Base-by-base conservation (phyloP, 257 asterid genomes). In the Nicotiana knightiana region DNA sequence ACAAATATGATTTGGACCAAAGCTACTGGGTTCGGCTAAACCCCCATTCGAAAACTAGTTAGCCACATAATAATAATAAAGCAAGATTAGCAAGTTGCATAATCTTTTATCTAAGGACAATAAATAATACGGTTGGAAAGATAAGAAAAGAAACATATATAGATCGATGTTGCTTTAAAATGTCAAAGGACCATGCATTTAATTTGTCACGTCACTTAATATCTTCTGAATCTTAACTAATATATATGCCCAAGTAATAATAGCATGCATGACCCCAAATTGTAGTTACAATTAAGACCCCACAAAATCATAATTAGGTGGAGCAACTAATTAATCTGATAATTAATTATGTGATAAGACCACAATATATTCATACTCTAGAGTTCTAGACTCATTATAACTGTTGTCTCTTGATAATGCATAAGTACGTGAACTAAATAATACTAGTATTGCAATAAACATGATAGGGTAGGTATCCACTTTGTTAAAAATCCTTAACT, bases 291-390 rank as follows among this genome's bases (percentile, higher is more conserved):
- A 43, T 48, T 46, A 12, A 35, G 61, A 46, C 79, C 55, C 79
- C 61, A 24, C 79, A 21, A 71, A 71, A 71, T 71, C 79, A 71
- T 48, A 43, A 43, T 71, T 71, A 71, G 79, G 61, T 46, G 26
- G 5, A 54, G 32, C 53, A 21, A 71, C 1, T 28, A 46, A 46
- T 46, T 26, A 43, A 46, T 46, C 3, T 21, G 10, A 71, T 46
- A 24, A 48, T 46, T 71, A 71, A 46, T 39, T 39, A 11, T 5
- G 48, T 28, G 13, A 39, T 18, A n/a, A 53, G 58, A 10, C 11
- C 77, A 70, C 21, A 10, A 4, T 18, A 35, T 67, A 35, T 67
- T n/a, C 35, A 43, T n/a, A 18, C 18, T 39, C 57, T n/a, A 39
- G 33, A 68, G 32, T 66, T 17, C 12, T 67, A 37, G 28, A 67